A percentile compares a stretch with the other conserved stretches of the same genome.
phyloP scores from a whole-genome alignment of 225 moss, liverwort and hornwort species.

The Pleurozium schreberi region DNA sequence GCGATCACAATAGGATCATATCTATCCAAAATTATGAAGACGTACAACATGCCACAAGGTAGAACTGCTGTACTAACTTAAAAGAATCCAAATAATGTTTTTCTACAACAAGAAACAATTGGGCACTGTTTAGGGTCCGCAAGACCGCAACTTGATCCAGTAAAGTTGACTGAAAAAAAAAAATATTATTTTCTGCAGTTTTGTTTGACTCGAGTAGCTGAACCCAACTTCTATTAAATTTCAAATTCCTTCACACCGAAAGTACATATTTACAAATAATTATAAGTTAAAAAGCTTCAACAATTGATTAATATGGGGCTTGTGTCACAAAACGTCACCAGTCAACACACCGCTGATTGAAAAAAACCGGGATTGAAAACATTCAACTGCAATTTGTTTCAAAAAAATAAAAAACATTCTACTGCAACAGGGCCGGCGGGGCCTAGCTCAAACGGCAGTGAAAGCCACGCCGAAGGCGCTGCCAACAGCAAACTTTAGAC shows the following conservation, averaged over 20 bases:
- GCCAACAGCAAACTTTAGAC: not conserved
- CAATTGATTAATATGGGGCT: not conserved
- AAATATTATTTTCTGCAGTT: too few species aligned
- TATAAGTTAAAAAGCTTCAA: too few species aligned
- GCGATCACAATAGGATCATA: not conserved
- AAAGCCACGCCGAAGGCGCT: not conserved
- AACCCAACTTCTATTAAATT: not conserved
- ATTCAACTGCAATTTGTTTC: too few species aligned
- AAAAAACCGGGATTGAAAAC: too few species aligned
- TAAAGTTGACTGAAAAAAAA: too few species aligned
- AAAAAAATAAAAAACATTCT: too few species aligned
- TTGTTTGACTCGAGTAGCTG: not conserved
- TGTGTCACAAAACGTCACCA: not conserved
- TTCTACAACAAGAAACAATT: too few species aligned
- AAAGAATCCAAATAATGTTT: not conserved
- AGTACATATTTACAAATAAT: too few species aligned
- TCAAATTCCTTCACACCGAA: not conserved
- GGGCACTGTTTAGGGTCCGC: not conserved
- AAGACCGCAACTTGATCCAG: too few species aligned
- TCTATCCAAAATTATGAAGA: not conserved
- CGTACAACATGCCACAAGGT: not conserved
- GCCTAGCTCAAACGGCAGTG: not conserved
- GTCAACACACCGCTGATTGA: not conserved
- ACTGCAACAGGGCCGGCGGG: too few species aligned
- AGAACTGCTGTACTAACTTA: not conserved